Evolutionary conservation across 345 rosid species (phyloP).

Genomic region (Atalantia buxifolia): DNA sequence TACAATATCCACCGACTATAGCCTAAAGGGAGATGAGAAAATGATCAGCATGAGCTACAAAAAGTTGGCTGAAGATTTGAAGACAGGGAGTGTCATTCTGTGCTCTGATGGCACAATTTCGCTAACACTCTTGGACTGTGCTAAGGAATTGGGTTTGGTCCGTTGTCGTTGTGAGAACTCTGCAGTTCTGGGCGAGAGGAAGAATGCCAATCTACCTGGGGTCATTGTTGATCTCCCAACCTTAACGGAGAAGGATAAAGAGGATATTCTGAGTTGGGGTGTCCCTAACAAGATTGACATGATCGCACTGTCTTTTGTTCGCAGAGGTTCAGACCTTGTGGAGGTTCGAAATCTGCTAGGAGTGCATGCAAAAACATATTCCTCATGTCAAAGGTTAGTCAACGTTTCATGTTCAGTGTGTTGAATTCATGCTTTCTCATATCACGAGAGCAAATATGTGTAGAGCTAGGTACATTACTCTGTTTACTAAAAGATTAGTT

Average conservation of each 20-base stretch:
- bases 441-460: no score
- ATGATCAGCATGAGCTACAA: conserved; percentile 59
- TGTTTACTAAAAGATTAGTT: not conserved
- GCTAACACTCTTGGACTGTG: conserved; percentile 44
- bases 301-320: conserved; percentile 59
- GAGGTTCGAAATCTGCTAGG: conserved; percentile 49
- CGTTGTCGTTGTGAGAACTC: conserved; percentile 52
- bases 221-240: conserved; percentile 64
- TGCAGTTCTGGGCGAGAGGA: conserved; percentile 55
- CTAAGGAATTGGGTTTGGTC: conserved; percentile 41
- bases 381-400: conserved; percentile 54
- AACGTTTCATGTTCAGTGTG: no score
- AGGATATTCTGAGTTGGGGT: conserved; percentile 55
- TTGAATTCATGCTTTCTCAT: no score
- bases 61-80: conserved; percentile 51
- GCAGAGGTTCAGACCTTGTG: conserved; percentile 56
- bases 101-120: conserved; percentile 60
- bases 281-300: conserved; percentile 55
- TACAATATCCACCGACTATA: conserved; percentile 44
- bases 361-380: conserved; percentile 41
- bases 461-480: no score
- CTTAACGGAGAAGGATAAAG: conserved; percentile 56
- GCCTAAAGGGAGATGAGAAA: conserved; percentile 39
- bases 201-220: conserved; percentile 64
- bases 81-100: conserved; percentile 42